phyloP scores from a whole-genome alignment of 305 asterid genomes.

The Fraxinus paxiana region DNA sequence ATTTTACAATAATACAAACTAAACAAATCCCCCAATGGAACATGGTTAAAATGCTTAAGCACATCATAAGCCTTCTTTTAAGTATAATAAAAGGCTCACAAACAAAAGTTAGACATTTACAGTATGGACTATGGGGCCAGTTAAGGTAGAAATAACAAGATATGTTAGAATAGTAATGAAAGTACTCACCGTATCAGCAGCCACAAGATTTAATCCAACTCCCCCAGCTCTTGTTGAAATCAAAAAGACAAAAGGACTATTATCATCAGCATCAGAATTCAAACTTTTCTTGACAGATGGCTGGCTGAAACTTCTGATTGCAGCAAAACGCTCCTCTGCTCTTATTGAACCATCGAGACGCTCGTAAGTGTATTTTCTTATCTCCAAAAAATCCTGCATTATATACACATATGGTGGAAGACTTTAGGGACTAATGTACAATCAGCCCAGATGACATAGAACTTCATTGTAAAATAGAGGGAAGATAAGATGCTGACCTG shows the following conservation, averaged over 20 bases:
- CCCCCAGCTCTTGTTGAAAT: conserved; percentile 99
- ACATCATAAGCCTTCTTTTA: background rate
- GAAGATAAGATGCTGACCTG: conserved; percentile 48
- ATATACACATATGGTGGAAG: conserved; percentile 15
- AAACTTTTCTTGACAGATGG: conserved; percentile 33
- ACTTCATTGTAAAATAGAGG: conserved; percentile 14
- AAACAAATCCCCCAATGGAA: background rate
- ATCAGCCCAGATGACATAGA: conserved; percentile 16
- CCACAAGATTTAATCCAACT: conserved; percentile 92
- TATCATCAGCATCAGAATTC: conserved; percentile 30
- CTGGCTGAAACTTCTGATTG: conserved; percentile 82
- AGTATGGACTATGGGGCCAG: conserved; percentile 5
- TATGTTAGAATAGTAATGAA: background rate
- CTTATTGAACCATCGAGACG: conserved; percentile 96
- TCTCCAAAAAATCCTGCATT: conserved; percentile 77
- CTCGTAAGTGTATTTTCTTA: conserved; percentile 78
- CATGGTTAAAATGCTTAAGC: background rate
- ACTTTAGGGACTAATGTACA: conserved; percentile 14
- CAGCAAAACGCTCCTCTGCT: conserved; percentile 96
- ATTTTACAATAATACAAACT: background rate
- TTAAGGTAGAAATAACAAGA: conserved; percentile 2
- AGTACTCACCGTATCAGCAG: conserved; percentile 87
- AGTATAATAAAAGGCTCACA: background rate
- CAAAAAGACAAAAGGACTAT: conserved; percentile 69
- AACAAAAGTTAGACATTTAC: background rate